Evolutionary conservation across 2,329 filamentous ascomycete genomes (phyloP), one percentile per base, ranked within the genome.

Genomic region (Alternaria sp.): DNA sequence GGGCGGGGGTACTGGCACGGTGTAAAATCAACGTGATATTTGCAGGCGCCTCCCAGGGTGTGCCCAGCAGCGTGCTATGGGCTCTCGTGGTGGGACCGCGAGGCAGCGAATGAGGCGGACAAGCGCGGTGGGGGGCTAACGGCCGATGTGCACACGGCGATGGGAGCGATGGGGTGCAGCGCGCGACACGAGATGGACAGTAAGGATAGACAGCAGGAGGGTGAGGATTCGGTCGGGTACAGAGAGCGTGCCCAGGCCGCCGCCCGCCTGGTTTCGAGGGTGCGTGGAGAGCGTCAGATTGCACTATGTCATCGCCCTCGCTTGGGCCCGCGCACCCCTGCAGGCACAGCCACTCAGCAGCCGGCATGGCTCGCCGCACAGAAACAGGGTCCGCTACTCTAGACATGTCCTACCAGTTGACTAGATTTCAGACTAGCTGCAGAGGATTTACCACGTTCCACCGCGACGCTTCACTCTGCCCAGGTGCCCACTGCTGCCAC

Each of bases 21-120:
- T 65, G 55, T 41, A 53, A 63, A 51, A 33, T 55, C 55, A 59
- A 63, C 66, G 63, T 65, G 67, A 68, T 68, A 25, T 60, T 61
- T 65, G 61, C 58, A 64, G 55, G 37, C 18, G 20, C 51, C 49
- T 50, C n/a, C 58, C 63, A 60, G 67, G 67, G 59, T 64, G 25
- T 58, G 65, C 65, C 65, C 59, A 61, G 67, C 18, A 55, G 55
- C 2, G 11, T n/a, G 21, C 49, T n/a, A 49, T 54, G 49, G 56
- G 49, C 50, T 56, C 44, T n/a, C 37, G 23, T 14, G 30, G 60
- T 63, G 61, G 57, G 45, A 51, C 61, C 12, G 37, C 57, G 61
- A 63, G 61, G 60, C 60, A 58, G 58, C 55, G 58, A 60, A 37
- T 63, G 60, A 65, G 66, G 68, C 63, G 62, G 49, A 53, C 55